Conservation (phyloP, 1,284 basidiomycete genomes). For the Puccinia polysora region DNA sequence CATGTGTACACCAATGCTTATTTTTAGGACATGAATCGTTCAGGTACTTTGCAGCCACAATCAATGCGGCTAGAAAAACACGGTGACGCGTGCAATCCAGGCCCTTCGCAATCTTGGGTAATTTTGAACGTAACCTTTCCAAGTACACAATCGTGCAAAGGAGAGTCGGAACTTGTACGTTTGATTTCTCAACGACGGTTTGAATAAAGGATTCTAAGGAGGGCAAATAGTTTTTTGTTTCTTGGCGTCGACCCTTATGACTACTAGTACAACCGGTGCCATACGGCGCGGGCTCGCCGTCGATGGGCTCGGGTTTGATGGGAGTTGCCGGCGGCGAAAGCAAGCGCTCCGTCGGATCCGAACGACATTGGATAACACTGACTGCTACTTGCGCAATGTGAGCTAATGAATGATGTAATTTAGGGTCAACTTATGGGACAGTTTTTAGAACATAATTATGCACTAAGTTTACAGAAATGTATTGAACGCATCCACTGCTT, state of each 20-base stretch:
- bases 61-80: slow-evolving; percentile 89
- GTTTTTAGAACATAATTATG: neutral
- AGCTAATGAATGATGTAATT: slow-evolving; percentile 46
- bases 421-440: neutral
- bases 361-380: slow-evolving; percentile 54
- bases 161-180: slow-evolving; percentile 86
- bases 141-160: slow-evolving; percentile 90
- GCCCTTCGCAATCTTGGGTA: slow-evolving; percentile 80
- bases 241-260: neutral
- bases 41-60: slow-evolving; percentile 93
- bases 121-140: slow-evolving; percentile 72
- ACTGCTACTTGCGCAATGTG: slow-evolving; percentile 54
- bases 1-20: slow-evolving; percentile 68
- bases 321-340: slow-evolving; percentile 37
- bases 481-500: slow-evolving; percentile 18
- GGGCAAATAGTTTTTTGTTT: slow-evolving; percentile 57
- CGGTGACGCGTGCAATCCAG: slow-evolving; percentile 89
- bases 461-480: neutral
- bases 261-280: neutral
- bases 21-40: slow-evolving; percentile 93
- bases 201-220: slow-evolving; percentile 82
- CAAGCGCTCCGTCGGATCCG: slow-evolving; percentile 48
- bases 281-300: neutral
- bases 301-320: neutral
- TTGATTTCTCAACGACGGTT: slow-evolving; percentile 74